These are phyloP conservation scores for Peterozyma xylosa DNA, from an alignment of 805 yeast species.

Conservation along the genomic window DNA sequence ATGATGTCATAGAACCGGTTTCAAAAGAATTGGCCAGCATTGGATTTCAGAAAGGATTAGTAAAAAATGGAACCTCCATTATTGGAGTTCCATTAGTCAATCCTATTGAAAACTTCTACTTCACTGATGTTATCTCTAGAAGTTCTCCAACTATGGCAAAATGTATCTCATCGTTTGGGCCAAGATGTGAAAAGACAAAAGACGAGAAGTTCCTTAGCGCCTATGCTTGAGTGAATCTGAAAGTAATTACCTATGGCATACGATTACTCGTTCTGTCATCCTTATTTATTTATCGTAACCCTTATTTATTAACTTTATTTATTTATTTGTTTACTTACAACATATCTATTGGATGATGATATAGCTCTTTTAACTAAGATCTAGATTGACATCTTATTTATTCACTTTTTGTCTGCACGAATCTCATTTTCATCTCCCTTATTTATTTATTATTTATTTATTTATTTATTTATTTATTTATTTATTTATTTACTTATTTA, in stretches of 20 bases:
- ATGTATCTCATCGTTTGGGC: conserved; percentile 68
- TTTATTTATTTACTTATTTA: conserved; percentile 3
- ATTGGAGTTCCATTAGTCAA: conserved; percentile 45
- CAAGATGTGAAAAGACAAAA: conserved; percentile 50
- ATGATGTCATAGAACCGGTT: conserved; percentile 67
- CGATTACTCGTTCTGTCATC: not conserved
- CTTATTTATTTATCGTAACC: conserved; percentile 6
- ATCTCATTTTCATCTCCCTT: conserved; percentile 1
- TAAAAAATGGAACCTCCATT: conserved; percentile 27
- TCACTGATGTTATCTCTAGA: conserved; percentile 82
- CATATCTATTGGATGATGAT: no score
- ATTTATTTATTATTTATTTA: conserved; percentile 6
- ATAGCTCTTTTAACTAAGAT: no score
- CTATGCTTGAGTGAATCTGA: conserved; percentile 14
- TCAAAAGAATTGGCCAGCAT: conserved; percentile 47
- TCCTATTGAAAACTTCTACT: conserved; percentile 78
- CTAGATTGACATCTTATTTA: no score
- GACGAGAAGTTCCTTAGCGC: conserved; percentile 31
- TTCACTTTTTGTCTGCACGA: no score
- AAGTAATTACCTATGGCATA: not conserved
- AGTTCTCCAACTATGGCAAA: conserved; percentile 87
- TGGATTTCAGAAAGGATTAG: conserved; percentile 41
- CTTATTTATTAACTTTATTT: not conserved
- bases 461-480: conserved; percentile 8
- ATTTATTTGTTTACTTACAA: conserved; percentile 8